phyloP scores from a whole-genome alignment of 2,329 filamentous ascomycete genomes.

The Penicillium frequentans region DNA sequence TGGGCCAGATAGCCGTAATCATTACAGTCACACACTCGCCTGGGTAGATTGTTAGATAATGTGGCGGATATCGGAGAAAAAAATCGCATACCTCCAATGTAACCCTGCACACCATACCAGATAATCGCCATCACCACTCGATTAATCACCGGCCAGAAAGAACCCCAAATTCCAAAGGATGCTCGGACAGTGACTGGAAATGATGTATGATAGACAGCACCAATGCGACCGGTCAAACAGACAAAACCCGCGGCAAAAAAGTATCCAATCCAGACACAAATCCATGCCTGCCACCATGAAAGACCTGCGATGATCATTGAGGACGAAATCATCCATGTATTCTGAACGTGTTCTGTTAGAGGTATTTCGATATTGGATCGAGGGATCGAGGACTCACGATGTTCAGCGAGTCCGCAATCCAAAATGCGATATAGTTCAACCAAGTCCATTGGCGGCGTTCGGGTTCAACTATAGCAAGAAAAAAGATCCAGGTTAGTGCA shows the following conservation, averaged over 20 bases:
- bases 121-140: conserved; percentile 83
- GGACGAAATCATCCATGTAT: conserved; percentile 91
- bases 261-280: conserved; percentile 88
- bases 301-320: conserved; percentile 76
- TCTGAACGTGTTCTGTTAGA: conserved; percentile 44
- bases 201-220: conserved; percentile 82
- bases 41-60: conserved; percentile 13
- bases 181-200: conserved; percentile 79
- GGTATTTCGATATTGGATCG: neutral
- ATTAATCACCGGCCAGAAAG: conserved; percentile 85
- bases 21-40: conserved; percentile 83
- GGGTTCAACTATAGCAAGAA: conserved; percentile 64
- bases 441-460: conserved; percentile 78
- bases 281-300: conserved; percentile 89
- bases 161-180: conserved; percentile 87
- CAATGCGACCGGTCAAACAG: conserved; percentile 76
- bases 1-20: conserved; percentile 79
- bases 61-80: neutral
- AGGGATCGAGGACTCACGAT: conserved; percentile 50
- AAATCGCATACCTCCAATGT: conserved; percentile 64
- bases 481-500: neutral
- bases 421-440: conserved; percentile 87
- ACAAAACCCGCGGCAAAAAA: conserved; percentile 74
- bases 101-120: conserved; percentile 75
- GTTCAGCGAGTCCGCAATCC: conserved; percentile 83